Percentiles rank a stretch among this genome's conserved stretches.
phyloP scores from a whole-genome alignment of 2,329 filamentous ascomycete genomes.

The Monilinia fructigena region DNA sequence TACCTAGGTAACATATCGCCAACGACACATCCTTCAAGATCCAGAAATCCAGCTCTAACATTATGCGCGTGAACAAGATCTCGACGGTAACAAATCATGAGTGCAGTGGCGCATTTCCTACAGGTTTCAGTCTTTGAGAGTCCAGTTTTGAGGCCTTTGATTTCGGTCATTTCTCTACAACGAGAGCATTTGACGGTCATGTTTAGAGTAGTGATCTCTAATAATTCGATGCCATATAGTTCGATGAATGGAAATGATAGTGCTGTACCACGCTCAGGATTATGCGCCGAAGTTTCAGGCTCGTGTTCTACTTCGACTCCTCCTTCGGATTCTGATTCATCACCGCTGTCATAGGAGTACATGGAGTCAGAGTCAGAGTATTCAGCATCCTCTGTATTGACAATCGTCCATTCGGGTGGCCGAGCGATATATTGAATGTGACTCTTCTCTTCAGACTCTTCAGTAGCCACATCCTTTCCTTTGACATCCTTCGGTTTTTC shows the following conservation, averaged over 20 bases:
- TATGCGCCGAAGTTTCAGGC: slow-evolving; percentile 29
- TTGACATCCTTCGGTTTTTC: slow-evolving; percentile 15
- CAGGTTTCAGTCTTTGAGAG: slow-evolving; percentile 53
- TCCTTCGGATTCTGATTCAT: slow-evolving; percentile 41
- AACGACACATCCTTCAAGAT: slow-evolving; percentile 71
- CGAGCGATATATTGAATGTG: slow-evolving; percentile 72
- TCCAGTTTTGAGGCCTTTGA: slow-evolving; percentile 62
- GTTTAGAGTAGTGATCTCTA: slow-evolving; percentile 66
- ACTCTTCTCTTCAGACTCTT: slow-evolving; percentile 48
- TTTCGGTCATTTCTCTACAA: slow-evolving; percentile 71
- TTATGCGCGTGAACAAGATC: slow-evolving; percentile 73
- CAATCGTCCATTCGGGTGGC: slow-evolving; percentile 68
- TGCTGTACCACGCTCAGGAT: slow-evolving; percentile 67
- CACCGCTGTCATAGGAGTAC: slow-evolving; percentile 45
- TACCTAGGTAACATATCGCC: slow-evolving; percentile 73
- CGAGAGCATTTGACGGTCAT: slow-evolving; percentile 75
- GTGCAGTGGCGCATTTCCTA: slow-evolving; percentile 56
- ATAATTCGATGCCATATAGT: slow-evolving; percentile 72
- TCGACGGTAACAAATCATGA: slow-evolving; percentile 58
- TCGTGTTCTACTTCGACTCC: slow-evolving; percentile 46
- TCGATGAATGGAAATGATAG: slow-evolving; percentile 77
- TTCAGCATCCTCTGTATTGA: slow-evolving; percentile 43
- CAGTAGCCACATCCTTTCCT: slow-evolving; percentile 31
- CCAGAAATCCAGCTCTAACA: slow-evolving; percentile 74
- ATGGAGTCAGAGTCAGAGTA: slow-evolving; percentile 49